Percentiles rank a stretch among this genome's conserved stretches.
phyloP scores from a whole-genome alignment of 345 rosid genomes.

The Melastoma malabathricum region DNA sequence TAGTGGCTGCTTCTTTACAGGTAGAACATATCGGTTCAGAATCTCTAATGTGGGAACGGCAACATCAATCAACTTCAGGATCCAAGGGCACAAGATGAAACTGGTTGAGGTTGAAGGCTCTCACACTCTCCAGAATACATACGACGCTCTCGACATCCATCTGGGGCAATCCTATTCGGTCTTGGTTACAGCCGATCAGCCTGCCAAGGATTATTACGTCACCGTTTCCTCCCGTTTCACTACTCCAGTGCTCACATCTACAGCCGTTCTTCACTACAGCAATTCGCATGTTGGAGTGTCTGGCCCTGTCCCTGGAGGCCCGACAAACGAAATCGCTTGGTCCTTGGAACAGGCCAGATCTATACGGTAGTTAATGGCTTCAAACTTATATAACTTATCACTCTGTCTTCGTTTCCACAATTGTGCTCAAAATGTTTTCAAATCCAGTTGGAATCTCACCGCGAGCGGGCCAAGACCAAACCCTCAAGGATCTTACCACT shows the following conservation, averaged over 20 bases:
- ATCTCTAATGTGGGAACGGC: slow-evolving; percentile 73
- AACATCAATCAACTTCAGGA: slow-evolving; percentile 65
- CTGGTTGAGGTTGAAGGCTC: slow-evolving; percentile 90
- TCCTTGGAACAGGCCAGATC: slow-evolving; percentile 19
- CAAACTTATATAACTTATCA: too few relatives aligned
- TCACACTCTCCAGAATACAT: slow-evolving; percentile 65
- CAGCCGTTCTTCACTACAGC: too few relatives aligned
- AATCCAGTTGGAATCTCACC: slow-evolving; percentile 65
- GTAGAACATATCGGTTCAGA: slow-evolving; percentile 75
- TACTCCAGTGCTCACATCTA: too few relatives aligned
- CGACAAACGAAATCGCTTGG: slow-evolving; percentile 46
- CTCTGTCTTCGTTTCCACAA: too few relatives aligned
- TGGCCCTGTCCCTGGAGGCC: slow-evolving; percentile 54
- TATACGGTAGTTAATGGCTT: slow-evolving; percentile 18
- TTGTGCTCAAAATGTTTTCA: neutral
- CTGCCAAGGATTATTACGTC: too few relatives aligned
- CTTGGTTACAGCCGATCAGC: too few relatives aligned
- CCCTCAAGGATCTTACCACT: slow-evolving; percentile 33
- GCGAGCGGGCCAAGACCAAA: slow-evolving; percentile 96
- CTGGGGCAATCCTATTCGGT: slow-evolving; percentile 87
- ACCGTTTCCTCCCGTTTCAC: slow-evolving; percentile 8
- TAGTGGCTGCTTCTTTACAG: slow-evolving; percentile 17
- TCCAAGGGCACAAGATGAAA: slow-evolving; percentile 77
- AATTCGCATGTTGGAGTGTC: too few relatives aligned
- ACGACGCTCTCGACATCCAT: slow-evolving; percentile 64